phyloP scores from a whole-genome alignment of 2,329 filamentous ascomycete genomes.

The Botrytis medusae region DNA sequence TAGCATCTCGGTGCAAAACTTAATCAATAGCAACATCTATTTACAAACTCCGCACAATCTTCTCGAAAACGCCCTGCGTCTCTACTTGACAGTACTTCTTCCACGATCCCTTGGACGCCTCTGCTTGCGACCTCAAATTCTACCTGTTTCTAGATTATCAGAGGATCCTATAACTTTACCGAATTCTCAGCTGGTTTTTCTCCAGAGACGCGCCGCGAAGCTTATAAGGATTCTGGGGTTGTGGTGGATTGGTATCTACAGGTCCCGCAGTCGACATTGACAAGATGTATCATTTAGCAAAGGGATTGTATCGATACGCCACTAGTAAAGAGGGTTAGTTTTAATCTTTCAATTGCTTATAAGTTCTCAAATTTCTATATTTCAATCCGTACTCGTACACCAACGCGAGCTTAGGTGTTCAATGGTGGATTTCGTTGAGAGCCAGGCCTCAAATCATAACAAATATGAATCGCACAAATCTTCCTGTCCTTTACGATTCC shows the following conservation, averaged over 20 bases:
- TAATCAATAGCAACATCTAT: no score
- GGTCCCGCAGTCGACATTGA: neutral
- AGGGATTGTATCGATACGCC: constrained; percentile 90
- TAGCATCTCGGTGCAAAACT: neutral
- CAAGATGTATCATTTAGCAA: constrained; percentile 90
- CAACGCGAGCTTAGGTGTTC: neutral
- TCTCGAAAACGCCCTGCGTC: neutral
- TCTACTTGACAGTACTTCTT: neutral
- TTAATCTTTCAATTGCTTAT: constrained; percentile 30
- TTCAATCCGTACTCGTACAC: neutral
- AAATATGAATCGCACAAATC: neutral
- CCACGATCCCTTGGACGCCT: neutral
- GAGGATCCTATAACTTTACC: neutral
- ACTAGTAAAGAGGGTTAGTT: constrained; percentile 88
- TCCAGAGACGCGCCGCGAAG: neutral
- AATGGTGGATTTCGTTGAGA: neutral
- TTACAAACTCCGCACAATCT: neutral
- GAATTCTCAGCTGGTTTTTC: neutral
- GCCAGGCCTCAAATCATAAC: neutral
- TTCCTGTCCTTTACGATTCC: neutral
- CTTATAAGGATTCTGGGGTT: neutral
- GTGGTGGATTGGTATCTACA: neutral
- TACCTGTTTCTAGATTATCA: neutral
- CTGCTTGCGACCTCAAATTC: neutral
- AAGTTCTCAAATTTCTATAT: neutral